These are phyloP conservation scores for Pisolithus tinctorius DNA, from an alignment of 768 basidiomycete genomes.

Conservation along the genomic window DNA sequence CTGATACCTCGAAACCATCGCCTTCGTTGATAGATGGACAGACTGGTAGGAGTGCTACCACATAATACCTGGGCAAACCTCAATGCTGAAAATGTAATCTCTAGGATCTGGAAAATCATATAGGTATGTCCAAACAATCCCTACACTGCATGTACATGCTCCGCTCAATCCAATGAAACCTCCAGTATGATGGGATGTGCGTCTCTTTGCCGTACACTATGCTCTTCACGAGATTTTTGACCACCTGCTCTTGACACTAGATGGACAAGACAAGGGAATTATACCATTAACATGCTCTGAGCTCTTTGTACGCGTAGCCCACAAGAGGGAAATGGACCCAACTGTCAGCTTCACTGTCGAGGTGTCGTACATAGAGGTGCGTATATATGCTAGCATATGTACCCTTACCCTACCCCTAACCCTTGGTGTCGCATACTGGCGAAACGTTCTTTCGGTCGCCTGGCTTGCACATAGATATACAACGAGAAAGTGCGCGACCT, in stretches of 20 bases:
- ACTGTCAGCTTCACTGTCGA: conserved; percentile 85
- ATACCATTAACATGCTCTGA: conserved; percentile 94
- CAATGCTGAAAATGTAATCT: conserved; percentile 4
- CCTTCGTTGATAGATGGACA: conserved; percentile 51
- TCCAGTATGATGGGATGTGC: conserved; percentile 91
- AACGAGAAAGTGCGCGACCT: conserved; percentile 98
- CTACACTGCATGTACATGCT: neutral
- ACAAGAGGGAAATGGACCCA: conserved; percentile 55
- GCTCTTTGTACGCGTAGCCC: conserved; percentile 76
- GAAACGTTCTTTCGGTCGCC: neutral
- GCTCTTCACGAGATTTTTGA: conserved; percentile 4
- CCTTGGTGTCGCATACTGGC: neutral
- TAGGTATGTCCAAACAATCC: conserved; percentile 46
- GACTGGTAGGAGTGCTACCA: conserved; percentile 54
- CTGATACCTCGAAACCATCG: neutral
- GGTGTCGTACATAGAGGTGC: conserved; percentile 95
- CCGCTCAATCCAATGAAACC: neutral
- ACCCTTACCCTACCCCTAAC: neutral
- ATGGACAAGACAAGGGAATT: conserved; percentile 94
- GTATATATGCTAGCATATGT: conserved; percentile 7
- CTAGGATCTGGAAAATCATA: conserved; percentile 89
- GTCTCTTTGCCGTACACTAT: conserved; percentile 27
- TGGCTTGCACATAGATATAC: conserved; percentile 56
- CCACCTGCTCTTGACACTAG: conserved; percentile 31
- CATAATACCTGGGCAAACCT: neutral